Conservation (phyloP, 352 stramenopile species). For the Globisporangium acanthophoron region DNA sequence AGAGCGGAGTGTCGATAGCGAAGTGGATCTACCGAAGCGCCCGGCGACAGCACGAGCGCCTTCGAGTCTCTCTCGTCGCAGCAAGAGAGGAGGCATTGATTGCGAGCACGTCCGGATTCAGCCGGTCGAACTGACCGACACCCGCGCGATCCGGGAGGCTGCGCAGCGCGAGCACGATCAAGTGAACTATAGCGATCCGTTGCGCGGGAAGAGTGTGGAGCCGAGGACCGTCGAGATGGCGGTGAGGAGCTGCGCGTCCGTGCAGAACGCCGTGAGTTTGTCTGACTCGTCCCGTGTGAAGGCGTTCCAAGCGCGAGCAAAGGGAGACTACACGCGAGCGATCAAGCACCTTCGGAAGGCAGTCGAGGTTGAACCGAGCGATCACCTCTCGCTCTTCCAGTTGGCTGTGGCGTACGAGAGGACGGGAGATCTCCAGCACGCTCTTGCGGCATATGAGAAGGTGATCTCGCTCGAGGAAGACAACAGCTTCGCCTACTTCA, state of each 20-base stretch:
- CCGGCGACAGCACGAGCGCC: slow-evolving; percentile 6
- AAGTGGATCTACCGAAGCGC: slow-evolving; percentile 1
- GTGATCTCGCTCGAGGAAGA: slow-evolving; percentile 16
- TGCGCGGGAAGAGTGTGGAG: slow-evolving; percentile 47
- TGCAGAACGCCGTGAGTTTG: slow-evolving; percentile 30
- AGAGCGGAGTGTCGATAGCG: neutral
- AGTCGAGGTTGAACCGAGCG: slow-evolving; percentile 11
- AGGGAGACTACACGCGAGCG: slow-evolving; percentile 35
- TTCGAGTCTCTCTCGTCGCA: neutral
- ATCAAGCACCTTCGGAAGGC: slow-evolving; percentile 37
- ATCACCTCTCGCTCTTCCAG: slow-evolving; percentile 29
- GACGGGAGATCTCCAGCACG: slow-evolving; percentile 24
- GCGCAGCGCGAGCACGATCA: slow-evolving; percentile 32
- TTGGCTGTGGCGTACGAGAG: slow-evolving; percentile 46
- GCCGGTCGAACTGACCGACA: slow-evolving; percentile 4
- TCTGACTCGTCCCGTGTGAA: slow-evolving; percentile 30
- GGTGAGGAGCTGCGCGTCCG: slow-evolving; percentile 16
- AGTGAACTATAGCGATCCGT: slow-evolving; percentile 35
- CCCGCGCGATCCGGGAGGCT: slow-evolving; percentile 35
- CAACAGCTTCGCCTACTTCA: slow-evolving; percentile 48
- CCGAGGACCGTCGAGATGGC: slow-evolving; percentile 18
- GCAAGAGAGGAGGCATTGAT: neutral
- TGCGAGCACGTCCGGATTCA: neutral
- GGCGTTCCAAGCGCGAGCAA: slow-evolving; percentile 40
- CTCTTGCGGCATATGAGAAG: slow-evolving; percentile 29